Conservation (phyloP, 345 rosid genomes). For the Lumnitzera racemosa region DNA sequence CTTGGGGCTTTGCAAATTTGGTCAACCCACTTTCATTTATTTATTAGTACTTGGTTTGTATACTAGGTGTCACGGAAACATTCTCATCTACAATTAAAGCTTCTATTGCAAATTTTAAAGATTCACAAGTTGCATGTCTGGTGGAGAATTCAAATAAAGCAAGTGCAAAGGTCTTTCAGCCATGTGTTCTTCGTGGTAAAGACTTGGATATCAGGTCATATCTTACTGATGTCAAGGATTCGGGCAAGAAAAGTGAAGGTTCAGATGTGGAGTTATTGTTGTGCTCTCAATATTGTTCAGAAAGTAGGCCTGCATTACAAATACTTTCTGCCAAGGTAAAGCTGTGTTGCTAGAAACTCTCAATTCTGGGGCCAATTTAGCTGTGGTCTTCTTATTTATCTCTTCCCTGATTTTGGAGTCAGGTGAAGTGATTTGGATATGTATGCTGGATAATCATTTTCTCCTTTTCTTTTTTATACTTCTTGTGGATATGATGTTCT, state of each 20-base stretch:
- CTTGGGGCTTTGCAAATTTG: no score
- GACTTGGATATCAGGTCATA: constrained; percentile 49
- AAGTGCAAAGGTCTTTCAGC: constrained; percentile 33
- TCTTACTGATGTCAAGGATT: constrained; percentile 34
- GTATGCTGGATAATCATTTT: no score
- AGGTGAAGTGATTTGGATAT: no score
- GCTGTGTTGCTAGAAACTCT: neutral
- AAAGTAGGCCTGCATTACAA: constrained; percentile 34
- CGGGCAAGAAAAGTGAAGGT: constrained; percentile 25
- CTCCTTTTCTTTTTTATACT: no score
- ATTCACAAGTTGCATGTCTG: constrained; percentile 41
- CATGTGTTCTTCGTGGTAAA: constrained; percentile 42
- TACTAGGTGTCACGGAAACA: constrained; percentile 42
- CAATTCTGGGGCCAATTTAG: no score
- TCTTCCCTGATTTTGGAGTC: no score
- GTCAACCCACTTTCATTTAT: no score
- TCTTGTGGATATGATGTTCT: no score
- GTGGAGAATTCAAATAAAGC: constrained; percentile 37
- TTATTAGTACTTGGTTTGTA: neutral
- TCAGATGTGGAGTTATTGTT: constrained; percentile 29
- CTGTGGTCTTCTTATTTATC: no score
- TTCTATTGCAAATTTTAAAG: constrained; percentile 53
- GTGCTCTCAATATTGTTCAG: constrained; percentile 53
- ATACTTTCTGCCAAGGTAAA: constrained; percentile 59
- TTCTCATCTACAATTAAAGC: constrained; percentile 41